Percentiles rank a stretch among this genome's conserved stretches.
These are phyloP conservation scores for Suillus subluteus DNA, from an alignment of 768 basidiomycete species.

Conservation along the genomic window DNA sequence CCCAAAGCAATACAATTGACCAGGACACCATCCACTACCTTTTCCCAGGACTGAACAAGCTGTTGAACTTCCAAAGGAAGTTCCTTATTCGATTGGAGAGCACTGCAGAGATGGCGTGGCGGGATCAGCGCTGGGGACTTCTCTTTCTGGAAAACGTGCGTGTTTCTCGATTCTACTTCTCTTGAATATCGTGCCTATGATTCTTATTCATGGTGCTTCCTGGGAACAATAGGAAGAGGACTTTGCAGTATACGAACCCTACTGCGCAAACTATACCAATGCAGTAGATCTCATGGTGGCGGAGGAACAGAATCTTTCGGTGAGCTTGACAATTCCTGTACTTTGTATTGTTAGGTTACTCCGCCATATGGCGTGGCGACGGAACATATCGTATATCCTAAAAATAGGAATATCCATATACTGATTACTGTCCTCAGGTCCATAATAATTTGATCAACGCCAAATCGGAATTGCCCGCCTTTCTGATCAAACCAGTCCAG, in stretches of 20 bases:
- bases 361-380: slow-evolving; percentile 30
- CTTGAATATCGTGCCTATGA: slow-evolving; percentile 13
- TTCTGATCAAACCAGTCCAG: slow-evolving; percentile 98
- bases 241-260: slow-evolving; percentile 95
- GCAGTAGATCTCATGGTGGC: slow-evolving; percentile 84
- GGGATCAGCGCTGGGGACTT: slow-evolving; percentile 86
- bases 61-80: slow-evolving; percentile 95
- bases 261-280: slow-evolving; percentile 92
- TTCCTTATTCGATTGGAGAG: slow-evolving; percentile 90
- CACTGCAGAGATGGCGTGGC: slow-evolving; percentile 81
- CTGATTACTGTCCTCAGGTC: slow-evolving; percentile 46
- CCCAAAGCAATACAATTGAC: slow-evolving; percentile 83
- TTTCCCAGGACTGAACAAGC: slow-evolving; percentile 92
- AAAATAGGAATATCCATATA: slow-evolving; percentile 26
- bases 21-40: slow-evolving; percentile 95
- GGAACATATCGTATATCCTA: slow-evolving; percentile 14
- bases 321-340: slow-evolving; percentile 46
- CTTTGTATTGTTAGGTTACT: slow-evolving; percentile 3
- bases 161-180: slow-evolving; percentile 34
- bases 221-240: slow-evolving; percentile 96
- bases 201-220: slow-evolving; percentile 11
- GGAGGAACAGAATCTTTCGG: slow-evolving; percentile 84
- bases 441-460: slow-evolving; percentile 86
- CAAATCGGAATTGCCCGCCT: slow-evolving; percentile 91
- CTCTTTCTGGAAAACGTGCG: slow-evolving; percentile 84